Evolutionary conservation across 805 yeast species (phyloP).

Genomic region (Gaillardinia entomophila): DNA sequence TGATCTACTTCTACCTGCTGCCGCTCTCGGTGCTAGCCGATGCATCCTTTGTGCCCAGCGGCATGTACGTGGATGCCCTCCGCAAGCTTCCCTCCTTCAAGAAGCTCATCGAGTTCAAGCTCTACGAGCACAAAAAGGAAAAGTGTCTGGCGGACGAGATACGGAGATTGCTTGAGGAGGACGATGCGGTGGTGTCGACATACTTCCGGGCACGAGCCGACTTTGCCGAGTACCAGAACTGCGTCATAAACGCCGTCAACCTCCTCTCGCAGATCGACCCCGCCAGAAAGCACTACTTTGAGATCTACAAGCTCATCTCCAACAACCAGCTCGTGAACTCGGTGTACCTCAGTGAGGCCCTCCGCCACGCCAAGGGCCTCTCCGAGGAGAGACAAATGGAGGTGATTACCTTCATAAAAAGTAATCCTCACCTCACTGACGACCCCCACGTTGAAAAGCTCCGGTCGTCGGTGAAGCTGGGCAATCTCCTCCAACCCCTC

Average conservation of each 20-base stretch:
- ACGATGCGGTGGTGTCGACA: conserved; percentile 7
- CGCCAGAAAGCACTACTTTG: conserved; percentile 17
- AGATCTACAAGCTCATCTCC: conserved; percentile 26
- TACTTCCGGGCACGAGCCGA: conserved; percentile 11
- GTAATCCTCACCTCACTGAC: neutral
- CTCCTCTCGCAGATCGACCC: conserved; percentile 12
- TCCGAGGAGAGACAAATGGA: too few species aligned
- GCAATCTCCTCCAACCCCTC: conserved; percentile 3
- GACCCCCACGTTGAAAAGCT: conserved; percentile 6
- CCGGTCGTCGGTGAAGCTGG: neutral
- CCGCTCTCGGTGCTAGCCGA: conserved; percentile 22
- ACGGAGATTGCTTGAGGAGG: conserved; percentile 9
- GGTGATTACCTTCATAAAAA: conserved; percentile 4
- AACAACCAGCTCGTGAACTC: conserved; percentile 23
- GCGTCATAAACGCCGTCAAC: conserved; percentile 20
- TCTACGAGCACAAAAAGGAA: conserved; percentile 8
- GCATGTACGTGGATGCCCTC: conserved; percentile 17
- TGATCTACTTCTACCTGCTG: conserved; percentile 37
- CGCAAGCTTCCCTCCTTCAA: conserved; percentile 34
- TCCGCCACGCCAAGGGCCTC: neutral
- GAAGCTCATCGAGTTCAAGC: conserved; percentile 19
- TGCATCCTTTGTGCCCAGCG: conserved; percentile 4
- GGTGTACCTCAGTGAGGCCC: conserved; percentile 14
- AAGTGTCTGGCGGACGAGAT: conserved; percentile 6
- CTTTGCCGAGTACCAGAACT: conserved; percentile 18